Base-by-base conservation (phyloP, 768 basidiomycete genomes). In the Neoboletus brunneissimus region DNA sequence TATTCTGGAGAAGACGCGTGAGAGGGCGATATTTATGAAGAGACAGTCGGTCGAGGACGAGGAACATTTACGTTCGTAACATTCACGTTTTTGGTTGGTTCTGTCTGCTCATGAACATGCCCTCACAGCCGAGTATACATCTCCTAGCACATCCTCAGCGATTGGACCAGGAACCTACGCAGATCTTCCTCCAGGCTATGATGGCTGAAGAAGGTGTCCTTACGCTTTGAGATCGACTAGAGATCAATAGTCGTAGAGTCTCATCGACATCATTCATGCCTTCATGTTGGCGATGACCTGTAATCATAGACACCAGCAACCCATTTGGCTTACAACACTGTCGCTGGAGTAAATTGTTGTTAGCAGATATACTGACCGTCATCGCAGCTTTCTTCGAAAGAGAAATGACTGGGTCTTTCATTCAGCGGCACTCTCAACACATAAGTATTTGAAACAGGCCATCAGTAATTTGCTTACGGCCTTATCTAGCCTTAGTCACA, bases 11-110 rank as follows among this genome's bases (percentile, higher is more conserved):
- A 91, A 91, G 77, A 82, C 87, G 34, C 80, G 89, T 49, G 89
- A 91, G 73, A 75, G 81, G 46, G 83, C 83, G 16, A 82, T 89
- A 49, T 89, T 86, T 62, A 89, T 90, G 89, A 85, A 77, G 67
- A 75, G 87, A 46, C 83, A 84, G 67, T 59, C 57, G 20, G 52
- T 72, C 42, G 70, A 70, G n/a, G 72, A 72, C 12, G 72, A 73
- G 16, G 70, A 72, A 23, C 48, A 65, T 54, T 31, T 72, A 44
- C 71, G 70, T 72, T 57, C 10, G 70, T 73, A 37, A 47, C 38
- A 45, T 60, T 53, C 44, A 22, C 9, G 20, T 40, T 54, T 12
- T 48, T 43, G 27, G 27, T 31, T 41, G 34, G 12, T 41, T 44
- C 10, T 4, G 18, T 41, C 51, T 47, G 15, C 16, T 58, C 34